Base-by-base conservation (phyloP, 2,329 filamentous ascomycete species). In the Amauroascus niger region DNA sequence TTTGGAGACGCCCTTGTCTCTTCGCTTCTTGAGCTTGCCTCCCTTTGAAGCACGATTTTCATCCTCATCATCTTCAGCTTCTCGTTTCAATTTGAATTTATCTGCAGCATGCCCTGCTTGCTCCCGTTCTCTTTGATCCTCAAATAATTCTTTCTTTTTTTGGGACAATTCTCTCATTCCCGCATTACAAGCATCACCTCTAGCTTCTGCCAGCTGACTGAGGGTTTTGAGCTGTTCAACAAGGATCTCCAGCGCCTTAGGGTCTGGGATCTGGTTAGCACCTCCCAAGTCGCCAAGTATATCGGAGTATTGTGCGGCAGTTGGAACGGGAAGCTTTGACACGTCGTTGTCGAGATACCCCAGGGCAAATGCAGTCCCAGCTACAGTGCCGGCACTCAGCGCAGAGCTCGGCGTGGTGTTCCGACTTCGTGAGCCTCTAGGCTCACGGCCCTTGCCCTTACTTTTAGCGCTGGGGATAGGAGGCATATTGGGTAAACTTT, bases 11-110 rank as follows among this genome's bases (percentile, higher is more conserved):
- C 83, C 81, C 6, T 79, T 74, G 22, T 84, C 86, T 71, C 88
- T 89, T 66, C 86, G 83, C 74, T 87, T 89, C 76, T 87, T 89
- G 59, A 85, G 78, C 67, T 90, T 89, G 22, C 75, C 71, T 39
- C 70, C 71, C 65, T 80, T 79, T 62, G 80, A 64, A 26, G 68
- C 69, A 69, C 76, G 65, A 41, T 63, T 62, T 48, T 69, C 62
- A 55, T 76, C 70, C 45, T 73, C 69, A 30, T 72, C 69, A 44
- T 74, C 71, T 49, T 76, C 68, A 2, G 65, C 67, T 59, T 74
- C 71, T 48, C 69, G 64, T 62, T 74, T 75, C 63, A 73, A 64
- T 55, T 67, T 70, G 33, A 68, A 57, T 43, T 78, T 73, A 54
- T 76, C 74, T 9, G 68, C 67, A 47, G 78, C 74, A 28, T 72